Base-by-base conservation (phyloP, 225 moss, liverwort and hornwort species). In the Ulota crispa region DNA sequence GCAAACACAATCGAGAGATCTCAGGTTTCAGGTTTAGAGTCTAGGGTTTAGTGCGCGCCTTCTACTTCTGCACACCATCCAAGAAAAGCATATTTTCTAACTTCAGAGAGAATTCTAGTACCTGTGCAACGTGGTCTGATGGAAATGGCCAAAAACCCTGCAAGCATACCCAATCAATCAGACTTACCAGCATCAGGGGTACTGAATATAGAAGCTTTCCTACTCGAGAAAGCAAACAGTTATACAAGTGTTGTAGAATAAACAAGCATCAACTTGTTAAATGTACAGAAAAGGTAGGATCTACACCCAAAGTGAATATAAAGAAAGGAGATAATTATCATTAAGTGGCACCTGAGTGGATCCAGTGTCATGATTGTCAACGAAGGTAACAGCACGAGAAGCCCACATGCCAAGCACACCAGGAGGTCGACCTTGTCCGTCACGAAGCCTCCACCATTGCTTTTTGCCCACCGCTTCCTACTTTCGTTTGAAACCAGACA, bases 311-410 rank as follows among this genome's bases (percentile, higher is more conserved):
- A 78, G 78, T 70, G 56, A n/a, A 61, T 3, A 41, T 8, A 16
- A 27, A 73, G 39, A 43, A 37, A 39, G 20, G 11, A 56, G 39
- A 59, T 50, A 62, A 67, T 20, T 18, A 50, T 50, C 3, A 70
- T 41, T 7, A 18, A 43, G n/a, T 68, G 14, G 37, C 45, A 98
- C 97, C 97, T 98, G 98, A 39, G 93, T 92, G 64, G 98, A 99
- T 32, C 98, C 98, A 42, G 98, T 99, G 86, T 95, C 98, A 80
- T 99, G 98, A 80, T 99, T 99, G 78, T 99, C 98, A 34, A 99
- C 71, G 59, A 99, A 99, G 14, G 95, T 93, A 10, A 99, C 91
- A 41, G 95, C 91, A 75, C 98, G 93, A 59, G 95, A 95, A 23
- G 89, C 76, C 98, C 98, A 99, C 92, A 99, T 90, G 88, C 98